These are phyloP conservation scores for Pichia californica DNA, from an alignment of 805 yeast genomes.

Conservation along the genomic window DNA sequence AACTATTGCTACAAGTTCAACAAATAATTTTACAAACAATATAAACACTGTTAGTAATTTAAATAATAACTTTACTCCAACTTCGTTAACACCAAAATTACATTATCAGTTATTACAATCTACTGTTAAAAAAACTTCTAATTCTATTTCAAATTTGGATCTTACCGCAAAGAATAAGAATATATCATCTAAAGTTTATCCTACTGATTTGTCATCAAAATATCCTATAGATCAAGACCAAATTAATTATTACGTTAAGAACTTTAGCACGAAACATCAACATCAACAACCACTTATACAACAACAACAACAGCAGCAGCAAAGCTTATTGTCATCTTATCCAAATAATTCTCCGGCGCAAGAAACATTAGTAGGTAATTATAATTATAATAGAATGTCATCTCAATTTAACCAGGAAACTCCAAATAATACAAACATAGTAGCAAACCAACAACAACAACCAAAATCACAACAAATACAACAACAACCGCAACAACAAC, in stretches of 20 bases:
- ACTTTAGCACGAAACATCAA: background rate
- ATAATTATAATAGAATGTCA: background rate
- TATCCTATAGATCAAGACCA: slow-evolving; percentile 21
- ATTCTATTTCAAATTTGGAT: slow-evolving; percentile 18
- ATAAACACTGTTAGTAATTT: background rate
- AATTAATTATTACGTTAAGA: slow-evolving; percentile 1
- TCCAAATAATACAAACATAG: slow-evolving; percentile 4
- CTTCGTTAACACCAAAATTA: slow-evolving; percentile 4
- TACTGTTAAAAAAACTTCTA: slow-evolving; percentile 16
- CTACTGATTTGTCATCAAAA: slow-evolving; percentile 22
- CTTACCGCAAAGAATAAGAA: slow-evolving; percentile 23
- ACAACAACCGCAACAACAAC: slow-evolving; percentile 8
- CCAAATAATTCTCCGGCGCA: background rate
- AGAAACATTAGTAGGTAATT: too few relatives aligned
- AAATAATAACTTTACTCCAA: slow-evolving; percentile 1
- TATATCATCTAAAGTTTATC: slow-evolving; percentile 15
- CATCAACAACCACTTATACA: background rate
- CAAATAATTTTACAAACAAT: background rate
- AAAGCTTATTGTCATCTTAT: too few relatives aligned
- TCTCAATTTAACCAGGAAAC: slow-evolving; percentile 1
- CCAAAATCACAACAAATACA: slow-evolving; percentile 1
- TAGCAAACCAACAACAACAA: slow-evolving; percentile 7
- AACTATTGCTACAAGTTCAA: slow-evolving; percentile 2
- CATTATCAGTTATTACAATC: slow-evolving; percentile 8
- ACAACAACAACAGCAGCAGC: too few relatives aligned